These are phyloP conservation scores for Ophiosphaerella korrae DNA, from an alignment of 2,329 filamentous ascomycete genomes.

Conservation along the genomic window DNA sequence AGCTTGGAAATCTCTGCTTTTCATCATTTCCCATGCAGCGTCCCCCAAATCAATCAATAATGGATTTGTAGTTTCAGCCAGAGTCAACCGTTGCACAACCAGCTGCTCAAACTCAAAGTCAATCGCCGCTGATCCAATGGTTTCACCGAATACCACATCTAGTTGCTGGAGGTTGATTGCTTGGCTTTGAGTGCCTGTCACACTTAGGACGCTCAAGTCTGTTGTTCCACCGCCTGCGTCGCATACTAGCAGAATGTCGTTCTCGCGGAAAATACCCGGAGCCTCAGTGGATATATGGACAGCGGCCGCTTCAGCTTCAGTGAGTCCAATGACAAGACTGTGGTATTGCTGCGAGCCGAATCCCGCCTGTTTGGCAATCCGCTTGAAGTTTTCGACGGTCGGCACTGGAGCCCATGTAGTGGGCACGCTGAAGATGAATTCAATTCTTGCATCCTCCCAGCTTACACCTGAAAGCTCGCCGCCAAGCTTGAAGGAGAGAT, in stretches of 20 bases:
- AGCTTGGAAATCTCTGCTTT: constrained; percentile 47
- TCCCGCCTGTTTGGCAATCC: constrained; percentile 54
- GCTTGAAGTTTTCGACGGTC: constrained; percentile 59
- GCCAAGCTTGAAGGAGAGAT: constrained; percentile 50
- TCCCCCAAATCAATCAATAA: constrained; percentile 39
- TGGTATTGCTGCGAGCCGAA: constrained; percentile 53
- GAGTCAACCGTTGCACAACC: constrained; percentile 36
- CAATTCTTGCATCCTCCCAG: constrained; percentile 51
- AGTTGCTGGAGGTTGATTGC: constrained; percentile 40
- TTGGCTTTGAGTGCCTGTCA: constrained; percentile 33
- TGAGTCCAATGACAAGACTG: constrained; percentile 52
- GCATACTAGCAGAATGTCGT: constrained; percentile 56
- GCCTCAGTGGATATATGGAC: constrained; percentile 53
- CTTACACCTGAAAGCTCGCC: constrained; percentile 45
- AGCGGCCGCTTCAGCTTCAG: constrained; percentile 60
- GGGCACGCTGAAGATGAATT: constrained; percentile 63
- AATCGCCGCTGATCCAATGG: constrained; percentile 50
- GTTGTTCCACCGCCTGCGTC: constrained; percentile 59
- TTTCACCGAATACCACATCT: constrained; percentile 47
- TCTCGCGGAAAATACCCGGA: constrained; percentile 42
- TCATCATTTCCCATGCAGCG: constrained; percentile 50
- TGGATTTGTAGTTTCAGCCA: constrained; percentile 30
- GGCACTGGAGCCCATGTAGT: constrained; percentile 61
- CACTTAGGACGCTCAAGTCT: constrained; percentile 48
- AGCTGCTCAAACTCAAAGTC: constrained; percentile 48